Evolutionary conservation across 192 early-diverging fungal genomes (phyloP), one percentile per base, ranked within the genome.

Genomic region (Dispira simplex): DNA sequence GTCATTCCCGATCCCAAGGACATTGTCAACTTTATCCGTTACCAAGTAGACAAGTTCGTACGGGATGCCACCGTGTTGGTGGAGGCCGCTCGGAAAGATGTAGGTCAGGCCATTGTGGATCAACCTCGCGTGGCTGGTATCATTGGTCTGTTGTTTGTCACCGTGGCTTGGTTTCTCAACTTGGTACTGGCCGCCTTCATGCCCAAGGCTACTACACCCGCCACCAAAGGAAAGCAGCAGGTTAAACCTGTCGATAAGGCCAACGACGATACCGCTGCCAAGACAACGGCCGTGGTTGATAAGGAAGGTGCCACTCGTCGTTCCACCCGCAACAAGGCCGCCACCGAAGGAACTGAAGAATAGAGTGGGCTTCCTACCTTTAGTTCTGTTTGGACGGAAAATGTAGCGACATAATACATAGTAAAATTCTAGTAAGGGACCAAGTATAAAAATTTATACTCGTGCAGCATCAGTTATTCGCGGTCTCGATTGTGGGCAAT

Each of bases 1-100:
- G 56, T 27, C 9, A n/a, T 58, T 26, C 56, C 56, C 23, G 56
- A 58, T 8, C 56, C 56, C 12, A 13, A 13, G 28, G 56, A 58
- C 26, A 43, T 58, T 23, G 28, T 58, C n/a, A 58, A 58, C 23
- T 58, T 58, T 58, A 39, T 39, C 56, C 56, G 56, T n/a, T 58
- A 58, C 56, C 56, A 58, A 39, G 21, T 10, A 13, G 10, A 8
- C 28, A 23, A 58, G 26, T 58, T 58, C 27, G 23, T 11, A 6
- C 11, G 44, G 23, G 56, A 58, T 39, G 56, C 26, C 23, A 58
- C 4, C 9, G 9, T 23, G 12, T 23, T 58, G 4, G 26, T 58
- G 13, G 23, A 58, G 56, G 27, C 56, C 56, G 56, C 23, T 9
- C 56, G 27, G 16, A 11, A 13, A n/a, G 56, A 58, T n/a, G 44